Conservation (phyloP, 176 grass and related monocot species). For the Oryza brachyantha region DNA sequence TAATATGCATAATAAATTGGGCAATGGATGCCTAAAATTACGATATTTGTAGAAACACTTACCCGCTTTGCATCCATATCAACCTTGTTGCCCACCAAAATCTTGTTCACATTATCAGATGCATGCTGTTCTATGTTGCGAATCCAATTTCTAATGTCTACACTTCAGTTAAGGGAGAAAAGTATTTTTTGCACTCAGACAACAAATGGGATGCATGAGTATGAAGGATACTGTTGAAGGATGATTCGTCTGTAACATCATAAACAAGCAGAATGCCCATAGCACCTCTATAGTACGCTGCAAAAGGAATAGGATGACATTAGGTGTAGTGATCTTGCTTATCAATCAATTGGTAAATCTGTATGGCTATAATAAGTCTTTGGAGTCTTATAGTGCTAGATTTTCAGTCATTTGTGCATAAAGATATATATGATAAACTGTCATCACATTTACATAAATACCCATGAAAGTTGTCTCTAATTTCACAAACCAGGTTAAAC, state of each 20-base stretch:
- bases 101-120: constrained; percentile 93
- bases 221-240: constrained; percentile 83
- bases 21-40: neutral
- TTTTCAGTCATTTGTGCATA: neutral
- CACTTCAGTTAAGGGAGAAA: constrained; percentile 31
- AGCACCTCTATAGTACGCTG: constrained; percentile 94
- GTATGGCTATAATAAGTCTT: neutral
- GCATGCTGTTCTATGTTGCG: constrained; percentile 93
- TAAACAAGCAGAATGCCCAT: constrained; percentile 97
- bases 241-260: constrained; percentile 91
- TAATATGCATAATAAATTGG: neutral
- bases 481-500: neutral
- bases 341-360: constrained; percentile 14
- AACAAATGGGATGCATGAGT: constrained; percentile 20
- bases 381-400: neutral
- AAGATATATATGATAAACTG: neutral
- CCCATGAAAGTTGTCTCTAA: neutral
- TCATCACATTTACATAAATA: neutral
- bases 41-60: constrained; percentile 8
- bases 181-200: neutral
- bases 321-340: constrained; percentile 17
- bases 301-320: constrained; percentile 7
- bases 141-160: constrained; percentile 96
- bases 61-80: constrained; percentile 93
- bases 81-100: constrained; percentile 91